Evolutionary conservation across 2,329 filamentous ascomycete genomes (phyloP).

Genomic region (Pseudopyrenochaeta lycopersici): DNA sequence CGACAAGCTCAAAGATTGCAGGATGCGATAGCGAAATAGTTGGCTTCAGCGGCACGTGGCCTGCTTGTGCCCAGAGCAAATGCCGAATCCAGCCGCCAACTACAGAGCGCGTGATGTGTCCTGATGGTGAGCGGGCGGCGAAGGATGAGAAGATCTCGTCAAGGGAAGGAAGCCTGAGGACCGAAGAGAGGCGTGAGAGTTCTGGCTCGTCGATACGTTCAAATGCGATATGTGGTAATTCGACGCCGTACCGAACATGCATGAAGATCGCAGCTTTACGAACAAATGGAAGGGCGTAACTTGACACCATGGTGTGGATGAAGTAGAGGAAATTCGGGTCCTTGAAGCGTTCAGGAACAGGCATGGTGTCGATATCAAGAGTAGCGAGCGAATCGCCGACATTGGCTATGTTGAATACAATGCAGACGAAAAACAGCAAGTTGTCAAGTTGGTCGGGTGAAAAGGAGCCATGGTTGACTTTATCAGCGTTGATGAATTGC

Average conservation of each 20-base stretch:
- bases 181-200: constrained; percentile 79
- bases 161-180: constrained; percentile 78
- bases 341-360: constrained; percentile 31
- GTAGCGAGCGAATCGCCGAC: constrained; percentile 32
- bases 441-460: constrained; percentile 39
- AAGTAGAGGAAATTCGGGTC: constrained; percentile 44
- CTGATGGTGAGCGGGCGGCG: constrained; percentile 40
- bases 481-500: constrained; percentile 37
- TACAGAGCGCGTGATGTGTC: constrained; percentile 57
- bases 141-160: constrained; percentile 77
- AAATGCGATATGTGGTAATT: constrained; percentile 74
- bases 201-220: constrained; percentile 73
- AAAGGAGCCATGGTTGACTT: constrained; percentile 29
- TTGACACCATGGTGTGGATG: constrained; percentile 64
- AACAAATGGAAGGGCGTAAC: constrained; percentile 89
- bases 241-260: constrained; percentile 86
- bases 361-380: constrained; percentile 36
- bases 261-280: constrained; percentile 86
- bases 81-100: constrained; percentile 79
- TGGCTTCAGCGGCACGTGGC: constrained; percentile 52
- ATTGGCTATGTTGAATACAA: constrained; percentile 40
- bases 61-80: constrained; percentile 54
- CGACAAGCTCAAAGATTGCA: constrained; percentile 91
- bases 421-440: constrained; percentile 43
- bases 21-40: constrained; percentile 75